Percentiles rank a stretch among this genome's conserved stretches.
These are phyloP conservation scores for Euphrasia arctica DNA, from an alignment of 305 asterid species.

Conservation along the genomic window DNA sequence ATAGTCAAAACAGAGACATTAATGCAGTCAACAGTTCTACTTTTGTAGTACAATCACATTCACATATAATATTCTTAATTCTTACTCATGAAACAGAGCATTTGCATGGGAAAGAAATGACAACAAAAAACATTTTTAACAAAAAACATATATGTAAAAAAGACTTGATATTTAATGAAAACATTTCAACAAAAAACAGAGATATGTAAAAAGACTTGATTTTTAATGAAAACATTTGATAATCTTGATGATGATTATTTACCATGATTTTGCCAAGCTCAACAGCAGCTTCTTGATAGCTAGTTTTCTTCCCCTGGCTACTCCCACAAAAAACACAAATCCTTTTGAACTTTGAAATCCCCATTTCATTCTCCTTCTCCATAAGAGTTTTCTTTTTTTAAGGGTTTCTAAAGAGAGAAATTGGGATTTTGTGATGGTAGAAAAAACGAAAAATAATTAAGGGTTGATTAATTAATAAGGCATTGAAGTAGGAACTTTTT, in stretches of 20 bases:
- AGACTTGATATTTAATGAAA: no score
- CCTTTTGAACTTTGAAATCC: conserved; percentile 66
- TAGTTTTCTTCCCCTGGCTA: conserved; percentile 54
- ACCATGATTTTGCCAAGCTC: conserved; percentile 84
- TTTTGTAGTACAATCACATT: neutral
- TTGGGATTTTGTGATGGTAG: no score
- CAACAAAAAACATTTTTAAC: no score
- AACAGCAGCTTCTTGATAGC: conserved; percentile 70
- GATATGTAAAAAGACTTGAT: no score
- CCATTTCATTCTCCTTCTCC: conserved; percentile 47
- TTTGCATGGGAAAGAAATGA: neutral
- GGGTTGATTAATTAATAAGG: conserved; percentile 6
- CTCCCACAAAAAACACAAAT: conserved; percentile 97
- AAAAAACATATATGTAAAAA: no score
- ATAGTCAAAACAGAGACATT: no score
- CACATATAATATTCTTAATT: neutral
- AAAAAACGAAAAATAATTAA: conserved; percentile 11
- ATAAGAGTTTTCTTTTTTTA: conserved; percentile 10
- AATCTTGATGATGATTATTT: neutral
- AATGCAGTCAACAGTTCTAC: no score
- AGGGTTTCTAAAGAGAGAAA: no score
- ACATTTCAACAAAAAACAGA: no score
- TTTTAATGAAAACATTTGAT: no score
- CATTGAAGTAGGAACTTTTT: conserved; percentile 2
- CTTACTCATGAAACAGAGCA: neutral